Evolutionary conservation across 83 land plant species (phyloP), one percentile per base, ranked within the genome.

Genomic region (Thuja plicata): DNA sequence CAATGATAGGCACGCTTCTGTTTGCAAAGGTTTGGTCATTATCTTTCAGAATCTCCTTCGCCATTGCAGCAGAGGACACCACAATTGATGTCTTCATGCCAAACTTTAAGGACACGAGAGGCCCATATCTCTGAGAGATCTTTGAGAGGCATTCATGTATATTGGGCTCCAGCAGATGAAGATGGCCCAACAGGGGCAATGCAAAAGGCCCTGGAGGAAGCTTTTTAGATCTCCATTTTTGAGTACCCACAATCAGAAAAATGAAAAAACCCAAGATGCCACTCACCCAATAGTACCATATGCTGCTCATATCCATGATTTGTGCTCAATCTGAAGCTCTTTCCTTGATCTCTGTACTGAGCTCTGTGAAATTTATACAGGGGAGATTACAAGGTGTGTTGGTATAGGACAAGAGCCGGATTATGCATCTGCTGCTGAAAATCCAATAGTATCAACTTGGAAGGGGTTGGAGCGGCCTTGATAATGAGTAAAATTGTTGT

Each of bases 121-220:
- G 60, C 30, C 92, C 92, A 55, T 89, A 85, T 48, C 19, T 73
- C 37, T 45, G 40, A 11, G 92, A 62, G 15, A 91, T 88, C 46
- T 30, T 11, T 27, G 38, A 41, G 82, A 91, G 92, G 17, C 55
- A 50, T 8, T 46, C 60, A 62, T 91, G 92, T 57, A 88, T 86
- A 13, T 10, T 83, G 73, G 85, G 50, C 4, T 71, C 48, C 77
- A 89, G 13, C 16, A 48, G 89, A 48, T 85, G 43, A 16, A 91
- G 45, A 78, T 89, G 86, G 37, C 92, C 92, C 3, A 91, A 30
- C 11, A 91, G 11, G 30, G 92, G 92, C 81, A 79, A 54, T 16
- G 87, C 89, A 19, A 17, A 19, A 35, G 92, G 91, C 2, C 86
- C 85, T 13, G 92, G 92, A 34, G 92, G 92, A 76, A 76, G 79